phyloP scores from a whole-genome alignment of 805 yeast genomes.

The Yamadazyma sp. region DNA sequence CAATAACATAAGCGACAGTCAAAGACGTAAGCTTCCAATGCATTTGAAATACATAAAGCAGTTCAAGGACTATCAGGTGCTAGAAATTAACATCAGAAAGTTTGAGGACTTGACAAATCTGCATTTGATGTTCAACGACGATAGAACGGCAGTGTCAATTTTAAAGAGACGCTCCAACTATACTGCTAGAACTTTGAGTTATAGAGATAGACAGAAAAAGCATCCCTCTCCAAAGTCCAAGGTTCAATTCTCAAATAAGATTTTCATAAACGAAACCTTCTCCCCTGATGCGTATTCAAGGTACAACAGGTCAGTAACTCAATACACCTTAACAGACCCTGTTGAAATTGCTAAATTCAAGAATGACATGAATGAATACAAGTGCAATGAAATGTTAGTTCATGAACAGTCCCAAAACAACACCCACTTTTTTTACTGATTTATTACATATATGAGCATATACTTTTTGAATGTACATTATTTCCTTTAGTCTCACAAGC shows the following conservation, averaged over 20 bases:
- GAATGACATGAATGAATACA: slow-evolving; percentile 62
- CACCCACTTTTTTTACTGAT: slow-evolving; percentile 63
- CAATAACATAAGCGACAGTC: slow-evolving; percentile 22
- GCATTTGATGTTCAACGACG: slow-evolving; percentile 2
- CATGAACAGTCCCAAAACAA: slow-evolving; percentile 58
- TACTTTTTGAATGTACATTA: slow-evolving; percentile 2
- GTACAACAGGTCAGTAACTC: slow-evolving; percentile 51
- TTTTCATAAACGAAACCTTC: slow-evolving; percentile 52
- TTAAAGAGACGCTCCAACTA: slow-evolving; percentile 12
- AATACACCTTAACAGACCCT: slow-evolving; percentile 51
- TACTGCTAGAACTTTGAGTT: slow-evolving; percentile 2
- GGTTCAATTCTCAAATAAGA: slow-evolving; percentile 47
- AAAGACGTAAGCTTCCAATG: slow-evolving; percentile 29
- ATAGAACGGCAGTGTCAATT: slow-evolving; percentile 14
- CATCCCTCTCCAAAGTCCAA: slow-evolving; percentile 9
- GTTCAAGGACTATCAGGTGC: slow-evolving; percentile 31
- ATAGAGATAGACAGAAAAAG: slow-evolving; percentile 5
- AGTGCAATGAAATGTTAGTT: slow-evolving; percentile 64
- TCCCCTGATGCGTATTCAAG: slow-evolving; percentile 55
- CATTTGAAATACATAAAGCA: slow-evolving; percentile 38
- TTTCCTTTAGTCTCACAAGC: no score
- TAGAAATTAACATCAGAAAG: slow-evolving; percentile 30
- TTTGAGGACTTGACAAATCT: slow-evolving; percentile 27
- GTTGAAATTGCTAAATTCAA: slow-evolving; percentile 55
- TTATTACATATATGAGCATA: slow-evolving; percentile 3